Base-by-base conservation (phyloP, 2,329 filamentous ascomycete genomes). In the Botryotinia calthae region DNA sequence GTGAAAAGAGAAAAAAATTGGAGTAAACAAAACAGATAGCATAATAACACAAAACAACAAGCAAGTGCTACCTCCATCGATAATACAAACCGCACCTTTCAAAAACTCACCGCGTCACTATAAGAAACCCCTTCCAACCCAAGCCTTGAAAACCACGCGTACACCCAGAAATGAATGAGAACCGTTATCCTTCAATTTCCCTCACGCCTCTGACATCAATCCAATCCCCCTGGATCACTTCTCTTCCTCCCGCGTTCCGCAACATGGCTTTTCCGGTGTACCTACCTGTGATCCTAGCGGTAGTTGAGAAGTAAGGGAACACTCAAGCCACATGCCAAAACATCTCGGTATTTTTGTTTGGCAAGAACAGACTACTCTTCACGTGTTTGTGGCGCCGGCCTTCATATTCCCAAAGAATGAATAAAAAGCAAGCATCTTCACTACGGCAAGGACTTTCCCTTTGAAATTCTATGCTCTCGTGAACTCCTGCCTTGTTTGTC, bases 241-340 rank as follows among this genome's bases (percentile, higher is more conserved):
- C 1, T 1, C 16, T 14, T 18, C 2, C 20, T 42, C 4, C 34
- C 34, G 48, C 65, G 48, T 67, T 67, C 65, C 65, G 65, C 34
- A 40, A 42, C 16, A 67, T 28, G 64, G 25, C 34, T 37, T 18
- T 48, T 65, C 28, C 48, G 46, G 14, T 40, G 8, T 25, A n/a
- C 10, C 51, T 37, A 40, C 2, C 51, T 28, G n/a, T 20, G 16
- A 28, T 28, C 4, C 4, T 7, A 12, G 4, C 10, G 2, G 40
- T 42, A 42, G 48, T 42, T 67, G 37, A 67, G 65, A 67, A 56
- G 65, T 25, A 67, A 67, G 65, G 64, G 34, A 63, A 22, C 9
- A n/a, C 61, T 40, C 16, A 42, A 18, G 4, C 8, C 7, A 40
- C 58, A 40, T 42, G 12, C 58, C 58, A 37, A 40, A n/a, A 40